phyloP scores from a whole-genome alignment of 345 rosid species.

The Turnera subulata region DNA sequence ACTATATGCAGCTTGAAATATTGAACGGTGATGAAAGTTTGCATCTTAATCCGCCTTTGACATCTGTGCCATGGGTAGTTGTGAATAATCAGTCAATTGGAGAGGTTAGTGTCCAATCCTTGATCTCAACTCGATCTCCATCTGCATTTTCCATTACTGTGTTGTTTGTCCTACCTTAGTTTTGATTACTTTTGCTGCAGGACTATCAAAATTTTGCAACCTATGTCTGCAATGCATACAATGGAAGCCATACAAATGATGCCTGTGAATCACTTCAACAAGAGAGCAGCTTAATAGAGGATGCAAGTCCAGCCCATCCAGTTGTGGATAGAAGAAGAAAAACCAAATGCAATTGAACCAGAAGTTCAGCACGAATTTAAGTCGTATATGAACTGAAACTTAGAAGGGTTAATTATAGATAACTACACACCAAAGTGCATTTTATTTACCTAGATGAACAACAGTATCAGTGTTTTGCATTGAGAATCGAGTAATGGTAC shows the following conservation, averaged over 20 bases:
- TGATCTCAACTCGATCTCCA: neutral
- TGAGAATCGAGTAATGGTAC: too few relatives aligned
- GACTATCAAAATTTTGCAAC: conserved; percentile 28
- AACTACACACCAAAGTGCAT: too few relatives aligned
- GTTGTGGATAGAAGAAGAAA: conserved; percentile 5
- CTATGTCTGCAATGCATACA: conserved; percentile 36
- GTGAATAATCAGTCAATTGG: conserved; percentile 27
- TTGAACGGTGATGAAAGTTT: conserved; percentile 27
- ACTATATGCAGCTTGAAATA: conserved; percentile 28
- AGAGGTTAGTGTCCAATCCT: conserved; percentile 19
- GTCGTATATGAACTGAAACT: neutral
- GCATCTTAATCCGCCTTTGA: conserved; percentile 31
- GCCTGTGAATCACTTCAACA: conserved; percentile 21
- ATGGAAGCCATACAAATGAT: conserved; percentile 23
- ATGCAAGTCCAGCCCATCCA: conserved; percentile 3
- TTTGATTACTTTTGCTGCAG: conserved; percentile 13
- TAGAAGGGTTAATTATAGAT: too few relatives aligned
- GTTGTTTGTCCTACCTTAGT: neutral
- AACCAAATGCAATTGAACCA: too few relatives aligned
- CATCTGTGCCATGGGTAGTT: conserved; percentile 39
- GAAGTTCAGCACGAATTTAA: too few relatives aligned
- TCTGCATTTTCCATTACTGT: neutral
- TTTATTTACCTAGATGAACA: too few relatives aligned
- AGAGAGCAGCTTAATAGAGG: neutral
- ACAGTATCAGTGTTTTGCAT: too few relatives aligned